Evolutionary conservation across 208 protist genomes (phyloP), one percentile per base, ranked within the genome.

Genomic region (Herpetomonas tarakana): DNA sequence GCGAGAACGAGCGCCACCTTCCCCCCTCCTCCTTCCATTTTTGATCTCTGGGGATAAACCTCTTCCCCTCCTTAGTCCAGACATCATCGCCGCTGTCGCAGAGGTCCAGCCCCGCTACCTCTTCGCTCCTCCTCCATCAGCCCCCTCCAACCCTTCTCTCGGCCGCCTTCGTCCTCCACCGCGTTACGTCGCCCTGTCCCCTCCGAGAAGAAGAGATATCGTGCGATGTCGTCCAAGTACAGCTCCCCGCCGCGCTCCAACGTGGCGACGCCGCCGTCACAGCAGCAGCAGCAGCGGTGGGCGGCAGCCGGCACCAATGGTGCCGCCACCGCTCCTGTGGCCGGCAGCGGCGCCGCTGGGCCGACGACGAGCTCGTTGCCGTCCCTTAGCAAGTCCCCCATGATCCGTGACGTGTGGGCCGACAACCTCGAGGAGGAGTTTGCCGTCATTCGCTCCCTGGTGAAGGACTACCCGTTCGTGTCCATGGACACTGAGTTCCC

Each of bases 401-500:
- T 96, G 83, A 97, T 97, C 63, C 77, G 81, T 18, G 98, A 99
- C 59, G 98, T 99, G 16, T 99, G 98, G 98, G 89, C 83, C 14
- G 74, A 96, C 35, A 99, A 99, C 68, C 78, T 99, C 18, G 95
- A 98, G 49, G 78, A 95, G 58, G 98, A 99, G 72, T 98, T 99
- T 66, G 86, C 71, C 27, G 64, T 86, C 25, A 99, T 99, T 9
- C 83, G 92, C 16, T 84, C 96, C 7, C 67, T 99, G 0, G 73
- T 99, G 35, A 84, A 97, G 50, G 86, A 98, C 52, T 99, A 99
- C 76, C 97, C 98, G 2, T 99, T 93, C 76, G 91, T 97, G n/a
- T 81, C 84, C 21, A 92, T 98, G 97, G 98, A 99, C 77, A 99
- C 98, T 11, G 98, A 99, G 81, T 99, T 99, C 74, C 98, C 98